phyloP scores from a whole-genome alignment of 2,329 filamentous ascomycete genomes.

The Helotiales sp. region DNA sequence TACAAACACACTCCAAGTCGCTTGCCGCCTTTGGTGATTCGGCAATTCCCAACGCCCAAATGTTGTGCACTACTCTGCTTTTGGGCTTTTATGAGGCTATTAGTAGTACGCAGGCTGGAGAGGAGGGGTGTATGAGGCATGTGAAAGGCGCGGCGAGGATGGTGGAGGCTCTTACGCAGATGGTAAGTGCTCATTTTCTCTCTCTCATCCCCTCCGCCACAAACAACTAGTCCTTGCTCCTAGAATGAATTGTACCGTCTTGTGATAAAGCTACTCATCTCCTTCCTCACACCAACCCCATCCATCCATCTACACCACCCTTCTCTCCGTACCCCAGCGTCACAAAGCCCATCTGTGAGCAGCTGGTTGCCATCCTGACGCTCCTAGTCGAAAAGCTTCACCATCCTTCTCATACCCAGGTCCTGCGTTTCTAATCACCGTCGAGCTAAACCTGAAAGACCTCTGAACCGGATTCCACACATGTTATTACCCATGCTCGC shows the following conservation, averaged over 20 bases:
- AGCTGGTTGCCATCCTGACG: neutral
- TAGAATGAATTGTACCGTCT: neutral
- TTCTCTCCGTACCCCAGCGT: neutral
- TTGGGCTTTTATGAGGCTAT: neutral
- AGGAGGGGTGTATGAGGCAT: neutral
- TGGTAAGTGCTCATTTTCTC: neutral
- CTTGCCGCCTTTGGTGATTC: neutral
- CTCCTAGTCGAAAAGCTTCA: neutral
- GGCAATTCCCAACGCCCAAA: neutral
- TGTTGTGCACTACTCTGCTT: neutral
- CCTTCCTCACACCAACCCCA: neutral
- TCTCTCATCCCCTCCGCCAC: neutral
- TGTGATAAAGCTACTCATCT: neutral
- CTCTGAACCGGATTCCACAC: neutral
- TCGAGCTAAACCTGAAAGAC: neutral
- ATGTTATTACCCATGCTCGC: neutral
- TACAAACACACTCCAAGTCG: neutral
- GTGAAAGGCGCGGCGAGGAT: neutral
- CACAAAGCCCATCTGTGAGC: neutral
- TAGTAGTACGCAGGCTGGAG: neutral
- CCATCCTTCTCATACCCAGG: neutral
- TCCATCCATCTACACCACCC: neutral
- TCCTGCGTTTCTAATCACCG: neutral
- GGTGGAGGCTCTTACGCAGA: neutral
- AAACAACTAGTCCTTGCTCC: neutral